A percentile compares a stretch with the other conserved stretches of the same genome.
phyloP scores from a whole-genome alignment of 345 rosid genomes.

The Eucalyptus rudis region DNA sequence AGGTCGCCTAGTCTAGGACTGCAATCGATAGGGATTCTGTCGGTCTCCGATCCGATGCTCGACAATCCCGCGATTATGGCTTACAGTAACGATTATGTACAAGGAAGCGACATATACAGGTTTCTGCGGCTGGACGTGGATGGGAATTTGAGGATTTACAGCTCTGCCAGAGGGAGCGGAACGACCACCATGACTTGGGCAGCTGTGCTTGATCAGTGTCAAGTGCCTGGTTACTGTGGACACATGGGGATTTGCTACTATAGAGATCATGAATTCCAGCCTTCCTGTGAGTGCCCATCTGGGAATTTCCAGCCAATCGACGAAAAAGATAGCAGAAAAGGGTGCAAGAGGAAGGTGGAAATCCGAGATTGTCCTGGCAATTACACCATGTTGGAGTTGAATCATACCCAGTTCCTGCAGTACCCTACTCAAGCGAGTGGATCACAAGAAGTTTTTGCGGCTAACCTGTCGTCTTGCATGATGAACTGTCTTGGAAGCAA shows the following conservation, averaged over 20 bases:
- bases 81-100: constrained; percentile 46
- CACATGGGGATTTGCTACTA: constrained; percentile 53
- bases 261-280: constrained; percentile 3
- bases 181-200: constrained; percentile 23
- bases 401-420: constrained; percentile 40
- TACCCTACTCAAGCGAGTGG: constrained; percentile 4
- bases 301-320: constrained; percentile 46
- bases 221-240: constrained; percentile 57
- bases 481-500: constrained; percentile 29
- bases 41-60: constrained; percentile 21
- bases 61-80: constrained; percentile 7
- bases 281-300: constrained; percentile 54
- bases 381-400: constrained; percentile 35
- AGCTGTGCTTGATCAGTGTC: constrained; percentile 52
- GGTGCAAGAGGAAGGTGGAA: constrained; percentile 52
- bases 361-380: constrained; percentile 34
- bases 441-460: constrained; percentile 17
- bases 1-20: constrained; percentile 30
- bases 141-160: constrained; percentile 57
- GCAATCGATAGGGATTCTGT: constrained; percentile 27
- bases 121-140: constrained; percentile 41
- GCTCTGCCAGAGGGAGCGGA: constrained; percentile 17
- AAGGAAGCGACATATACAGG: constrained; percentile 34
- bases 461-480: constrained; percentile 41
- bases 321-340: constrained; percentile 27